These are phyloP conservation scores for Mimosa pudica DNA, from an alignment of 306 rosid genomes.

Conservation along the genomic window DNA sequence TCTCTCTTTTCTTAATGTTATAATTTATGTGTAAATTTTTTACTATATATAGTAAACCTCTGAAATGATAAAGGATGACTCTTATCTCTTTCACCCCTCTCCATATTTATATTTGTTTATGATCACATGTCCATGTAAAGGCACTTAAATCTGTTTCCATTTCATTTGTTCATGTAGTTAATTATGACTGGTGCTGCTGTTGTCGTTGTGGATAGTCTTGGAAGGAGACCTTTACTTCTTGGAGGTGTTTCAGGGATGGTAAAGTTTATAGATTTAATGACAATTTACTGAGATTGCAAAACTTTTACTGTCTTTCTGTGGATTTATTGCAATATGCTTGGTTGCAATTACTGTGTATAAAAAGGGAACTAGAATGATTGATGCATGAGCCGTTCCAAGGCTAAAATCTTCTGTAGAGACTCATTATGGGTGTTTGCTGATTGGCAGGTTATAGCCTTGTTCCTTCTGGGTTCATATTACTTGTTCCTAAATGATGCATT, in stretches of 20 bases:
- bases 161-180: constrained; percentile 52
- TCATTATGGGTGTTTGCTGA: constrained; percentile 1
- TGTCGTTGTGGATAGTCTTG: constrained; percentile 77
- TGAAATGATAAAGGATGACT: background rate
- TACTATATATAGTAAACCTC: background rate
- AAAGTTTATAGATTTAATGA: constrained; percentile 25
- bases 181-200: constrained; percentile 91
- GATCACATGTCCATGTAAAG: constrained; percentile 22
- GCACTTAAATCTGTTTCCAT: constrained; percentile 10
- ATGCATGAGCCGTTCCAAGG: constrained; percentile 20
- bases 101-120: background rate
- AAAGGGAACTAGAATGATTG: constrained; percentile 10
- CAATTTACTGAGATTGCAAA: constrained; percentile 22
- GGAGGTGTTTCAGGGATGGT: constrained; percentile 97
- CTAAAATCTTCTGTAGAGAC: constrained; percentile 21
- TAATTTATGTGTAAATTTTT: background rate
- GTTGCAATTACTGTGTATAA: constrained; percentile 8
- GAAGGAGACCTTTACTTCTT: constrained; percentile 94
- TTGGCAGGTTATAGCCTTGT: constrained; percentile 78
- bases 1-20: background rate
- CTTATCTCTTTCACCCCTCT: background rate
- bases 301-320: background rate
- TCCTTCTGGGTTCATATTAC: constrained; percentile 91
- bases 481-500: constrained; percentile 64
- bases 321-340: background rate